Percentiles rank a stretch among this genome's conserved stretches.
These are phyloP conservation scores for Pontederia crassipes DNA, from an alignment of 176 grass and related monocot genomes.

Conservation along the genomic window DNA sequence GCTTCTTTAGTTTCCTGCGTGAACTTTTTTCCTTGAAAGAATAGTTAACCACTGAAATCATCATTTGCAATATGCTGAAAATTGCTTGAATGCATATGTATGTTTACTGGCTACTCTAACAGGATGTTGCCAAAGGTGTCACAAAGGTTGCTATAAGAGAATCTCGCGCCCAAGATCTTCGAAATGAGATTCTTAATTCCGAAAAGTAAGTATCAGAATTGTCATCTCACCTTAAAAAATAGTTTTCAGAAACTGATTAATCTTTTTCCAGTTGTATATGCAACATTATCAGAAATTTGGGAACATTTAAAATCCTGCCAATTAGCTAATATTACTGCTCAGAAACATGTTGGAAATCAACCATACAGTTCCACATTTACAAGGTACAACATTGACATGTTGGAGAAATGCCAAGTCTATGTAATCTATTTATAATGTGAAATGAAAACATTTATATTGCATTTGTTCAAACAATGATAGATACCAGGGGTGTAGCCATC, in stretches of 20 bases:
- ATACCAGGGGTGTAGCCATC: too few relatives aligned
- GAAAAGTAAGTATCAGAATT: slow-evolving; percentile 41
- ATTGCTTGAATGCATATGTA: slow-evolving; percentile 1
- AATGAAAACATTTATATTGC: too few relatives aligned
- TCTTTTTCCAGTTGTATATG: neutral
- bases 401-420: too few relatives aligned
- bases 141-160: slow-evolving; percentile 82
- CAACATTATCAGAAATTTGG: neutral
- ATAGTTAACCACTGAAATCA: neutral
- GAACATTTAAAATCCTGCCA: too few relatives aligned
- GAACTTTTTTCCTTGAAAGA: too few relatives aligned
- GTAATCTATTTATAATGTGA: too few relatives aligned
- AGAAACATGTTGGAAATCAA: too few relatives aligned
- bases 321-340: too few relatives aligned
- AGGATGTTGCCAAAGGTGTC: slow-evolving; percentile 93
- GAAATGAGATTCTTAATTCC: slow-evolving; percentile 97
- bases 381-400: too few relatives aligned
- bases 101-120: slow-evolving; percentile 14
- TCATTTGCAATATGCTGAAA: neutral
- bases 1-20: too few relatives aligned
- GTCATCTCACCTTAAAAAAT: neutral
- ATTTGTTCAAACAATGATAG: too few relatives aligned
- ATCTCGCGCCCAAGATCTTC: slow-evolving; percentile 80
- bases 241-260: neutral
- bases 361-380: too few relatives aligned